A percentile compares a stretch with the other conserved stretches of the same genome.
Evolutionary conservation across 2,329 filamentous ascomycete genomes (phyloP).

Genomic region (Fusarium acutatum): DNA sequence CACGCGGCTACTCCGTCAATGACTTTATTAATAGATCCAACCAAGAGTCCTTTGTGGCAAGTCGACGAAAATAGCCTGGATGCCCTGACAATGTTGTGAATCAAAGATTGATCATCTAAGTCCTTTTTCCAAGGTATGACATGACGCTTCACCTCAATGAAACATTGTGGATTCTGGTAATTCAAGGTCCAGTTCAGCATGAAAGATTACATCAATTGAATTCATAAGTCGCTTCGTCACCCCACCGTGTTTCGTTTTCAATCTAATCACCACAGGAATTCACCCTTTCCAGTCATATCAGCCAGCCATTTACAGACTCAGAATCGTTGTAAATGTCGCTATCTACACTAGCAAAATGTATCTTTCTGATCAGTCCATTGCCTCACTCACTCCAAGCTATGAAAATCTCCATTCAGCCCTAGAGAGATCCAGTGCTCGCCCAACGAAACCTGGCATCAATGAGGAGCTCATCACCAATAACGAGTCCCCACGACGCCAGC

Average conservation of each 20-base stretch:
- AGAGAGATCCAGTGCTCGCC: accelerated
- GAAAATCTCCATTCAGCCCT: not conserved
- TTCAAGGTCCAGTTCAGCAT: not conserved
- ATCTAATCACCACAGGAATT: not conserved
- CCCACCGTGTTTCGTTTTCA: accelerated
- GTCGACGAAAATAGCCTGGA: not conserved
- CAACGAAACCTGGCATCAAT: too few species aligned
- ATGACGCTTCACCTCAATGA: not conserved
- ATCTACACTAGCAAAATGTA: not conserved
- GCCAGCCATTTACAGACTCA: not conserved
- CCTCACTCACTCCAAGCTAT: not conserved
- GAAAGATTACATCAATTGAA: accelerated
- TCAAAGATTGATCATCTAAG: accelerated
- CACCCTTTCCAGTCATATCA: not conserved
- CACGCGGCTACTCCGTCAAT: not conserved
- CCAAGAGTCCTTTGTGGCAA: not conserved
- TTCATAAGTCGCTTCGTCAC: not conserved
- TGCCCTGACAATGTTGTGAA: not conserved
- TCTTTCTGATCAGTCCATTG: not conserved
- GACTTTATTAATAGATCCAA: not conserved
- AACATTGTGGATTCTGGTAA: not conserved
- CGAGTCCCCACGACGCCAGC: not conserved
- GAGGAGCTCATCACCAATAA: not conserved
- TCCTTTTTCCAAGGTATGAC: accelerated
- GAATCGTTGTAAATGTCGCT: not conserved